Evolutionary conservation across 2,329 filamentous ascomycete species (phyloP).

Genomic region (Colletotrichum lentis): DNA sequence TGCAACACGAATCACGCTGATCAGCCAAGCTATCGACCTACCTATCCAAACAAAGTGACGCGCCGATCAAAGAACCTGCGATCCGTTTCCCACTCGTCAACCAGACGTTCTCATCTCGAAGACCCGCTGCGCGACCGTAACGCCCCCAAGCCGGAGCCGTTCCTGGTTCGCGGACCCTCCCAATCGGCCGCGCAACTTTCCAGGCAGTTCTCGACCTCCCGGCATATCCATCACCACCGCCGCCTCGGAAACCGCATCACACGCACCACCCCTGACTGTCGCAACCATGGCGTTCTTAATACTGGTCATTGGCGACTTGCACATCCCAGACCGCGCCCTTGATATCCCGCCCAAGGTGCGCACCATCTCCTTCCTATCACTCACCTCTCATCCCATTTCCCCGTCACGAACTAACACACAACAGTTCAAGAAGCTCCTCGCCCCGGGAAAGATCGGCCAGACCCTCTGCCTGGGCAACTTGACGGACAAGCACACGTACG

Average conservation of each 20-base stretch:
- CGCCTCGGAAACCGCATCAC: background rate
- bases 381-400: conserved; percentile 17
- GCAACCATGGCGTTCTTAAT: conserved; percentile 84
- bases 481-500: conserved; percentile 81
- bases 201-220: conserved; percentile 13
- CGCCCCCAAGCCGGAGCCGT: background rate
- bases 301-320: conserved; percentile 89
- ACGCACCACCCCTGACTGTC: background rate
- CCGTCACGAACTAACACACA: conserved; percentile 22
- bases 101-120: background rate
- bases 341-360: conserved; percentile 88
- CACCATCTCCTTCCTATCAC: conserved; percentile 5
- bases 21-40: conserved; percentile 26
- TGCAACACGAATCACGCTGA: background rate
- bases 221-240: conserved; percentile 13
- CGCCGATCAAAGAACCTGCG: background rate
- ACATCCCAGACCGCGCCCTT: conserved; percentile 90
- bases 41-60: background rate
- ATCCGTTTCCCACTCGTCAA: background rate
- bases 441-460: conserved; percentile 83
- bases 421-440: conserved; percentile 86
- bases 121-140: background rate
- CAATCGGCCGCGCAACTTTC: conserved; percentile 21
- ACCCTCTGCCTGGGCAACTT: conserved; percentile 83
- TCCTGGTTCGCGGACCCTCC: background rate